Percentiles rank a stretch among this genome's conserved stretches.
These are phyloP conservation scores for Aspergillus ochraceoroseus DNA, from an alignment of 2,329 filamentous ascomycete genomes.

Conservation along the genomic window DNA sequence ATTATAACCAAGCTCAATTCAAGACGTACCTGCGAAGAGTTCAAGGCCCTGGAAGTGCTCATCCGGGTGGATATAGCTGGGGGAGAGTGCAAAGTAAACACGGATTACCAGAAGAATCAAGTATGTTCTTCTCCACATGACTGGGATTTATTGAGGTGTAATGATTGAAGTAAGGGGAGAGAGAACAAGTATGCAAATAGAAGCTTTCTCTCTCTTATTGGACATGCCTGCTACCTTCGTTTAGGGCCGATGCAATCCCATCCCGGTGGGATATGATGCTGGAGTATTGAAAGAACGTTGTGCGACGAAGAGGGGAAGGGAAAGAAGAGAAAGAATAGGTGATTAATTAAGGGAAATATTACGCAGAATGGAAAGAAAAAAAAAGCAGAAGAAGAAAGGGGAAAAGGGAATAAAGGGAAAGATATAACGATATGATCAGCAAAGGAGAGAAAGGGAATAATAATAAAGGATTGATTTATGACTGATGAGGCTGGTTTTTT, in stretches of 20 bases:
- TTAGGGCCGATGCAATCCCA: no score
- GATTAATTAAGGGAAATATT: neutral
- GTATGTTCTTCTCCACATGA: constrained; percentile 89
- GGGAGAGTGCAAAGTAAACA: constrained; percentile 87
- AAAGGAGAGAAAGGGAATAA: neutral
- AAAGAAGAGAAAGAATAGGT: constrained; percentile 1
- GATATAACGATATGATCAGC: constrained; percentile 2
- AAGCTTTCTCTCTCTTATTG: constrained; percentile 8
- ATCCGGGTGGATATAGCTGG: constrained; percentile 96
- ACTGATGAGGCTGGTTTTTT: no score
- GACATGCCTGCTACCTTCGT: constrained; percentile 14
- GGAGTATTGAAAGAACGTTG: neutral
- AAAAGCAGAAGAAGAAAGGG: neutral
- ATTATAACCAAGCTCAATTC: constrained; percentile 1
- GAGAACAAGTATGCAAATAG: constrained; percentile 6
- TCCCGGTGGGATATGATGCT: no score
- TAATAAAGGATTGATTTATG: no score
- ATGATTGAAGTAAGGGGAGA: constrained; percentile 7
- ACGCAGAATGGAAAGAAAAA: neutral
- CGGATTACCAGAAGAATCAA: constrained; percentile 78
- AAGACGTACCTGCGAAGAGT: constrained; percentile 84
- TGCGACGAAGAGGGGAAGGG: neutral
- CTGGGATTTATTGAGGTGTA: constrained; percentile 22
- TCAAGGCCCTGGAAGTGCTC: constrained; percentile 99
- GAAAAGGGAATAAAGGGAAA: neutral